Evolutionary conservation across 352 stramenopile species (phyloP).

Genomic region (Pythium sp.): DNA sequence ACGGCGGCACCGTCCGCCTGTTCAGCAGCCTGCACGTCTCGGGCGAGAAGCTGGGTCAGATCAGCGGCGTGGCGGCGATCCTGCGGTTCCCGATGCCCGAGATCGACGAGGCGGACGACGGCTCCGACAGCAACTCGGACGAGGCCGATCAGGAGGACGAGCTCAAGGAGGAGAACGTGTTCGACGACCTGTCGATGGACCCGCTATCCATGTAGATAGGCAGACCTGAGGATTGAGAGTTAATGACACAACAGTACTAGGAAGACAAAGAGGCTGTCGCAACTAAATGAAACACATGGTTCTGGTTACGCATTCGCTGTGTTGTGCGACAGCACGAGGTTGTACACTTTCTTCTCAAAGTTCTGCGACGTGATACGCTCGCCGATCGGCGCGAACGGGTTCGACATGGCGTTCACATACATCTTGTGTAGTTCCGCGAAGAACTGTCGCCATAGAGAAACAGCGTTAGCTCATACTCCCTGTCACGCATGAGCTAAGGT

Average conservation of each 20-base stretch:
- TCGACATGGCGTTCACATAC: slow-evolving; percentile 87
- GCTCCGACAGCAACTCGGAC: slow-evolving; percentile 38
- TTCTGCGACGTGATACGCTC: slow-evolving; percentile 76
- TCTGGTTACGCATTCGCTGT: slow-evolving; percentile 19
- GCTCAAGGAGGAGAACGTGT: slow-evolving; percentile 34
- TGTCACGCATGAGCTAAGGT: not conserved
- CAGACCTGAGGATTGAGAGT: not conserved
- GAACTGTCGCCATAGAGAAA: slow-evolving; percentile 38
- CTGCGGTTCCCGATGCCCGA: slow-evolving; percentile 96
- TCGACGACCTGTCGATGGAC: slow-evolving; percentile 68
- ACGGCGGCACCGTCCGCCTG: slow-evolving; percentile 90
- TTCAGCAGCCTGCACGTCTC: slow-evolving; percentile 96
- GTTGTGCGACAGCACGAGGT: slow-evolving; percentile 77
- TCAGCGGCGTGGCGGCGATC: slow-evolving; percentile 95
- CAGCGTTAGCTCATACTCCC: not conserved
- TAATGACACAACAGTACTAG: slow-evolving; percentile 9
- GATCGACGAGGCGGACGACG: slow-evolving; percentile 90
- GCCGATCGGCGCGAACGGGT: slow-evolving; percentile 78
- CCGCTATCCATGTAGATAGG: slow-evolving; percentile 50
- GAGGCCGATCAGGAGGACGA: slow-evolving; percentile 39
- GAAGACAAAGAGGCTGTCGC: not conserved
- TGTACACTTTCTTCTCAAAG: slow-evolving; percentile 80
- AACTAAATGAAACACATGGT: not conserved
- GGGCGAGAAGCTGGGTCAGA: slow-evolving; percentile 93
- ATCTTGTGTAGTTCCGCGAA: slow-evolving; percentile 81